A percentile compares a stretch with the other conserved stretches of the same genome.
These are phyloP conservation scores for Verticillium klebahnii DNA, from an alignment of 2,329 filamentous ascomycete species.

Conservation along the genomic window DNA sequence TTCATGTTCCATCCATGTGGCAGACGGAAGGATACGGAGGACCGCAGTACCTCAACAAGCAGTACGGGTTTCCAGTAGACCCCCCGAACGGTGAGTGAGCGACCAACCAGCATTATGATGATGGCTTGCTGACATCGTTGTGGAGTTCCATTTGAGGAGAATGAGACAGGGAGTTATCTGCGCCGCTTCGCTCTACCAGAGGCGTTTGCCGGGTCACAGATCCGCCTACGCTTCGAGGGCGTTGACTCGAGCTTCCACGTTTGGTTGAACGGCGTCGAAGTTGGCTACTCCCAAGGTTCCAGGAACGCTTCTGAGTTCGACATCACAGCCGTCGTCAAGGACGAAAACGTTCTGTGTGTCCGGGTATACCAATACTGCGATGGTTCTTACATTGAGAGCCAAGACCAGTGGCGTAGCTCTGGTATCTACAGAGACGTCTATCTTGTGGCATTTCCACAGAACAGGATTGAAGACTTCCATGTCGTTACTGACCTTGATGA, in stretches of 20 bases:
- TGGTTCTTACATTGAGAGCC: conserved; percentile 68
- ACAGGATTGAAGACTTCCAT: conserved; percentile 51
- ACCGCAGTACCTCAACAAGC: conserved; percentile 67
- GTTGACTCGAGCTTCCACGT: conserved; percentile 69
- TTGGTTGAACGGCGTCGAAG: conserved; percentile 62
- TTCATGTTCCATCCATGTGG: conserved; percentile 65
- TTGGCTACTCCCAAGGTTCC: conserved; percentile 70
- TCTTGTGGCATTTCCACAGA: conserved; percentile 54
- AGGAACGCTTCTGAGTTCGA: conserved; percentile 72
- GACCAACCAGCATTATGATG: too few species aligned
- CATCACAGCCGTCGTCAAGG: conserved; percentile 47
- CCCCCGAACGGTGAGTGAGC: conserved; percentile 45
- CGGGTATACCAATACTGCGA: conserved; percentile 70
- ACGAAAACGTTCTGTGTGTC: conserved; percentile 47
- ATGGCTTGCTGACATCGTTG: too few species aligned
- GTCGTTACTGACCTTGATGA: conserved; percentile 52
- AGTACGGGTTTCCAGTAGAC: conserved; percentile 62
- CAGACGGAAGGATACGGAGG: conserved; percentile 63
- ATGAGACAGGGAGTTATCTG: conserved; percentile 60
- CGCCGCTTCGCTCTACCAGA: conserved; percentile 49
- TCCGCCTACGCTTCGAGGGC: conserved; percentile 69
- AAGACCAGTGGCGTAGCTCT: conserved; percentile 65
- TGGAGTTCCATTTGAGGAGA: conserved; percentile 54
- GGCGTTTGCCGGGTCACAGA: conserved; percentile 43
- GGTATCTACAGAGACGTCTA: conserved; percentile 67